These are phyloP conservation scores for Clarireedia paspali DNA, from an alignment of 2,329 filamentous ascomycete species.

Conservation along the genomic window DNA sequence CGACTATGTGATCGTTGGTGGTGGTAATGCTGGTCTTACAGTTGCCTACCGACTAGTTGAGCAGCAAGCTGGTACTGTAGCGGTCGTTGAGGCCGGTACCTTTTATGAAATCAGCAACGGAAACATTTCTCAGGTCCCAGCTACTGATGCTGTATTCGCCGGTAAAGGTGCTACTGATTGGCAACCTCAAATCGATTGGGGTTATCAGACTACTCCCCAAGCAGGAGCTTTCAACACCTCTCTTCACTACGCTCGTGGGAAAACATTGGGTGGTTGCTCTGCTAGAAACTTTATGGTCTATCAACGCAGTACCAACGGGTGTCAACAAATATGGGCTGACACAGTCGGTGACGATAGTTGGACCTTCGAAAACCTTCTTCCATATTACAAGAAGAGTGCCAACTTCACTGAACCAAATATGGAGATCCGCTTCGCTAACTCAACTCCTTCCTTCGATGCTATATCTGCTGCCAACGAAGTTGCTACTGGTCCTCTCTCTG, in stretches of 20 bases:
- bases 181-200: slow-evolving; percentile 24
- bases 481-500: slow-evolving; percentile 31
- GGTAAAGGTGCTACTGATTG: slow-evolving; percentile 8
- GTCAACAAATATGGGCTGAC: slow-evolving; percentile 37
- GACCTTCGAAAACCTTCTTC: slow-evolving; percentile 38
- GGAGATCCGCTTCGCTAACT: slow-evolving; percentile 20
- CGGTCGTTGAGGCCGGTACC: slow-evolving; percentile 9
- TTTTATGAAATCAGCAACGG: slow-evolving; percentile 12
- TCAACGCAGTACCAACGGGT: slow-evolving; percentile 21
- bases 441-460: slow-evolving; percentile 24
- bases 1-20: slow-evolving; percentile 12
- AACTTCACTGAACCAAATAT: slow-evolving; percentile 6
- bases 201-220: slow-evolving; percentile 25
- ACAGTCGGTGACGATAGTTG: slow-evolving; percentile 35
- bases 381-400: slow-evolving; percentile 32
- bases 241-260: slow-evolving; percentile 25
- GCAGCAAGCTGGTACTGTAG: slow-evolving; percentile 2
- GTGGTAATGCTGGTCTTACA: slow-evolving; percentile 10
- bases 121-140: slow-evolving; percentile 7
- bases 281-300: slow-evolving; percentile 29
- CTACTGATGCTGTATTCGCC: background rate
- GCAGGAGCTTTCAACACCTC: slow-evolving; percentile 5
- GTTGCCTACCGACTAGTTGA: slow-evolving; percentile 4
- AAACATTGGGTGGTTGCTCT: slow-evolving; percentile 28
- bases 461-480: slow-evolving; percentile 21